Base-by-base conservation (phyloP, 208 protist genomes). In the Leishmania tropica region DNA sequence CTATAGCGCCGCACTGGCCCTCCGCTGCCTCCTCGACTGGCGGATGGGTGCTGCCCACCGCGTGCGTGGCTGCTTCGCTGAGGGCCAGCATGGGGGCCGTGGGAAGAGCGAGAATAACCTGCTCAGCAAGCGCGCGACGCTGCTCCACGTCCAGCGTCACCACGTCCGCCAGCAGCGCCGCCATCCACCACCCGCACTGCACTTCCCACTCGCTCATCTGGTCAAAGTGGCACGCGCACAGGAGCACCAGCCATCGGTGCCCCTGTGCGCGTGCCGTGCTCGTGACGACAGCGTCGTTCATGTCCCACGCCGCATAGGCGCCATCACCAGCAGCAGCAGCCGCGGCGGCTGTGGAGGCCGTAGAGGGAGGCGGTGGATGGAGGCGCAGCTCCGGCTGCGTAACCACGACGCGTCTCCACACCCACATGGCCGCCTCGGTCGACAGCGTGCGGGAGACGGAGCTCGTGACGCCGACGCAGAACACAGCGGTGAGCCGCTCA, bases 181-280 rank as follows among this genome's bases (percentile, higher is more conserved):
- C 83, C 81, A 94, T 78, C 92, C 94, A 95, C 94, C 92, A 95
- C 64, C 79, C 86, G 19, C 74, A 81, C 64, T 79, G 65, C 56
- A 88, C 84, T 72, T 76, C 72, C 64, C 48, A 60, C 15, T 53
- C 71, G 42, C 53, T 45, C 71, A 91, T 54, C 64, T 87, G 87
- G 21, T 28, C 45, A 87, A 89, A 94, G 68, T 84, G 80, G 76
- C 88, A 93, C 42, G 72, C 74, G 19, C 79, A 76, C 68, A 95
- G 83, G 15, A 94, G 77, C 47, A 40, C 70, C 76, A 92, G 80
- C 94, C 94, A 97, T 3, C 78, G 84, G 28, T 15, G 17, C 21
- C 88, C 90, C 53, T 90, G 89, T 35, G 67, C 65, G 28, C 94
- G 87, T 17, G 85, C 92, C 10, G 86, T 53, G 67, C 88, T 89